Evolutionary conservation across 768 basidiomycete species (phyloP).

Genomic region (Boletus fagicola): DNA sequence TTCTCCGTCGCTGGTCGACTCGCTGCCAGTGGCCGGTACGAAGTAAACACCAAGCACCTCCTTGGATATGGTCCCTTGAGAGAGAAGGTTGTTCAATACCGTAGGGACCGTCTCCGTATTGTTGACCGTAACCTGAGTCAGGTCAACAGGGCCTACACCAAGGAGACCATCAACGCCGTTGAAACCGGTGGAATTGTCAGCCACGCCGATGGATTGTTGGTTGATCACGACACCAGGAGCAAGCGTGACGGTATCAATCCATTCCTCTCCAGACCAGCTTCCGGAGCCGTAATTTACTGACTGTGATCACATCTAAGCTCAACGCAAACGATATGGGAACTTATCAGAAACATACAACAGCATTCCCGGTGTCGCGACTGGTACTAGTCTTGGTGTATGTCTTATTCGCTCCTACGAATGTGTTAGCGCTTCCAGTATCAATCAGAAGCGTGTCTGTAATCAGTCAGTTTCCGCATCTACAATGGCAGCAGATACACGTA

Average conservation of each 20-base stretch:
- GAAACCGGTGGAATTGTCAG: conserved; percentile 26
- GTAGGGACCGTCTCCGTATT: conserved; percentile 26
- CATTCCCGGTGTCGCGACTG: conserved; percentile 20
- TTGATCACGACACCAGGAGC: not conserved
- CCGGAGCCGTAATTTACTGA: conserved; percentile 4
- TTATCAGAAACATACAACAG: conserved; percentile 14
- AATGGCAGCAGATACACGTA: conserved; percentile 7
- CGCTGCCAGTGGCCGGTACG: conserved; percentile 11
- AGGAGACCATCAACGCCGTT: conserved; percentile 39
- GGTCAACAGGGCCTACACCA: conserved; percentile 34
- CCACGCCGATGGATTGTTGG: conserved; percentile 37
- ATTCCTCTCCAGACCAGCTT: conserved; percentile 13
- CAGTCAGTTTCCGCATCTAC: not conserved
- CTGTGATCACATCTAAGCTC: not conserved
- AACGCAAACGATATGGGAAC: not conserved
- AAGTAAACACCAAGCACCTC: conserved; percentile 35
- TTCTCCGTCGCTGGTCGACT: not conserved
- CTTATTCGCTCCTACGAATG: conserved; percentile 24
- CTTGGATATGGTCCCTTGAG: conserved; percentile 25
- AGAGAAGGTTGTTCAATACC: conserved; percentile 34
- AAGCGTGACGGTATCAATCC: conserved; percentile 10
- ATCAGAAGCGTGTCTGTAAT: conserved; percentile 27
- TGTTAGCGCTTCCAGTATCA: conserved; percentile 35
- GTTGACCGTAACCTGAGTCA: conserved; percentile 29
- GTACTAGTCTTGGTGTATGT: conserved; percentile 9